A percentile compares a stretch with the other conserved stretches of the same genome.
phyloP scores from a whole-genome alignment of 805 yeast genomes.

The Komagataella phaffii region DNA sequence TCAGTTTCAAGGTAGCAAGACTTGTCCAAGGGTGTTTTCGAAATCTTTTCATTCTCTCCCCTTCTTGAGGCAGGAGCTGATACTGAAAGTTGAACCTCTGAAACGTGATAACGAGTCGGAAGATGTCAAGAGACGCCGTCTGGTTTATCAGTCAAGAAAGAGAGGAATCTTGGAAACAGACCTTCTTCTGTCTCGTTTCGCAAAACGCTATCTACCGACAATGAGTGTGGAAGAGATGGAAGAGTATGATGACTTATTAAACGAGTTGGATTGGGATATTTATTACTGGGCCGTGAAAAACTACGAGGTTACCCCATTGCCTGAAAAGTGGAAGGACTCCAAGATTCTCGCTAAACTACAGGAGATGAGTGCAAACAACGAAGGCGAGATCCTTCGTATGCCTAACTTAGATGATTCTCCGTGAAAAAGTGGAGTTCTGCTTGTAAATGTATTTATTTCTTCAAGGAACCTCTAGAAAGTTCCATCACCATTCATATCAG shows the following conservation, averaged over 20 bases:
- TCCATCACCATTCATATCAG: neutral
- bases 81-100: conserved; percentile 66
- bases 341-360: conserved; percentile 53
- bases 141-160: conserved; percentile 84
- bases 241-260: conserved; percentile 76
- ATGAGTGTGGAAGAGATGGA: conserved; percentile 56
- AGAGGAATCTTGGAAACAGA: conserved; percentile 94
- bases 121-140: conserved; percentile 72
- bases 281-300: conserved; percentile 95
- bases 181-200: conserved; percentile 71
- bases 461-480: neutral
- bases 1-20: neutral
- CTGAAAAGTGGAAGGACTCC: conserved; percentile 71
- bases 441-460: neutral
- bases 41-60: neutral
- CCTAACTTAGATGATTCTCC: conserved; percentile 31
- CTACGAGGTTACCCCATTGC: conserved; percentile 70
- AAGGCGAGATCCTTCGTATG: conserved; percentile 71
- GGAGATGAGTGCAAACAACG: conserved; percentile 59
- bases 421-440: neutral
- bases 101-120: conserved; percentile 61
- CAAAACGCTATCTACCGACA: conserved; percentile 51
- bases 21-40: neutral
- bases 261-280: conserved; percentile 98
- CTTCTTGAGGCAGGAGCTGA: conserved; percentile 20